Base-by-base conservation (phyloP, 805 yeast species). In the Saccharomycopsis capsularis region DNA sequence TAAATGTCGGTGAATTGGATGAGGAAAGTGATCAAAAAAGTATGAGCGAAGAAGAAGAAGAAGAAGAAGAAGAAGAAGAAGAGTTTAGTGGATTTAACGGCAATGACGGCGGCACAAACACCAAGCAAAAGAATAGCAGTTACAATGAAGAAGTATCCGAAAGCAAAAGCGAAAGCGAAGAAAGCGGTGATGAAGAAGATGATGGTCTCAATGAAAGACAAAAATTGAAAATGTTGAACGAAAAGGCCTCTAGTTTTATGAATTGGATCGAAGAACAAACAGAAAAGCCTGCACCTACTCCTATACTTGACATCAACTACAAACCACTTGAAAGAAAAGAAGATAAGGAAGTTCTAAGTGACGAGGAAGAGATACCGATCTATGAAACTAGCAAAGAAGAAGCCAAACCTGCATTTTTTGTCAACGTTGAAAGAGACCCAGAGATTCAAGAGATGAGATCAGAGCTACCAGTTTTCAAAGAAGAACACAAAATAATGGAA, bases 401-500 rank as follows among this genome's bases (percentile, higher is more conserved):
- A 4, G 30, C 24, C 18, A 44, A 39, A 16, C 47, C 48, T 3
- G 47, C 49, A 24, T 59, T 66, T 0, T 85, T 67, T 52, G 91
- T 89, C 6, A 69, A 77, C 15, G 84, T 91, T 0, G 70, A 72
- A 7, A 73, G 99, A 57, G 60, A 79, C 1, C 76, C 73, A 0
- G 82, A 76, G 24, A 76, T 91, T 21, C 95, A 88, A 60, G 62
- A 69, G 19, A 72, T 72, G 29, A 71, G 99, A 54, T 69, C 80
- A 66, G 74, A 79, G 46, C 68, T 93, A 18, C 99, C 99, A 0
- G 97, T 93, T 0, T 85, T 78, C 54, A 82, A 82, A 4, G 95
- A 88, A 63, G 99, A 93, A 60, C 95, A 87, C 62, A 71, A 80
- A 48, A 85, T 93, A 44, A 88, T 93, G 97, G 99, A 93, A 63